phyloP scores from a whole-genome alignment of 306 rosid species.

The Castanopsis chinensis region DNA sequence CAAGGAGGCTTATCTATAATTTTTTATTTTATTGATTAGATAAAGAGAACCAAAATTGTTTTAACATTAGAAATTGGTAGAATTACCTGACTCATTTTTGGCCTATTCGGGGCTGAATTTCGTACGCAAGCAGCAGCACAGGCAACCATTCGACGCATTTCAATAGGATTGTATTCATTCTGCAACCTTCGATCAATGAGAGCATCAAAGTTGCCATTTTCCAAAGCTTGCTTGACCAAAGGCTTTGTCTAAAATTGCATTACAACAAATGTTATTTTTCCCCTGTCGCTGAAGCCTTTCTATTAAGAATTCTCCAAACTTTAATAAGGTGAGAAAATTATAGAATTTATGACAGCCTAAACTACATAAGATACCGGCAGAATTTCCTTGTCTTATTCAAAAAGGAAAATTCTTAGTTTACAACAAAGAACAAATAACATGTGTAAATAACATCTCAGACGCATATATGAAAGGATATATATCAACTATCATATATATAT shows the following conservation, averaged over 20 bases:
- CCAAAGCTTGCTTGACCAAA: slow-evolving; percentile 51
- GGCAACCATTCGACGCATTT: slow-evolving; percentile 51
- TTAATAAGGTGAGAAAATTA: too few relatives aligned
- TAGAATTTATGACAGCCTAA: not conserved
- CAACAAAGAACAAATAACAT: too few relatives aligned
- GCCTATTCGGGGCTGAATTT: slow-evolving; percentile 51
- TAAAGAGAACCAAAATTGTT: not conserved
- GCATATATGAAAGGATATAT: too few relatives aligned
- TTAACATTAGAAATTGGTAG: not conserved
- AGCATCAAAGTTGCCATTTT: slow-evolving; percentile 33
- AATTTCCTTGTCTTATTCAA: too few relatives aligned
- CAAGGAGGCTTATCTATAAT: not conserved
- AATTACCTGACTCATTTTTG: slow-evolving; percentile 63
- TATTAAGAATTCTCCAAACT: not conserved
- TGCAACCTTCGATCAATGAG: slow-evolving; percentile 20
- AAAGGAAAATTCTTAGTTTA: too few relatives aligned
- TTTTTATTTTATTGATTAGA: not conserved
- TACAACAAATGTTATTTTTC: not conserved
- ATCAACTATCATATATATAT: too few relatives aligned
- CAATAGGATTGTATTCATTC: slow-evolving; percentile 37
- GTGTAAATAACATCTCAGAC: too few relatives aligned
- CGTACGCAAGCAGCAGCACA: slow-evolving; percentile 60
- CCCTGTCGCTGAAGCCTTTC: not conserved
- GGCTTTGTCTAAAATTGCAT: slow-evolving; percentile 60
- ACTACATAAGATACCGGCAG: too few relatives aligned